Percentiles rank a stretch among this genome's conserved stretches.
Evolutionary conservation across 371 early-diverging fungal species (phyloP).

Genomic region (Haplosporangium sp.): DNA sequence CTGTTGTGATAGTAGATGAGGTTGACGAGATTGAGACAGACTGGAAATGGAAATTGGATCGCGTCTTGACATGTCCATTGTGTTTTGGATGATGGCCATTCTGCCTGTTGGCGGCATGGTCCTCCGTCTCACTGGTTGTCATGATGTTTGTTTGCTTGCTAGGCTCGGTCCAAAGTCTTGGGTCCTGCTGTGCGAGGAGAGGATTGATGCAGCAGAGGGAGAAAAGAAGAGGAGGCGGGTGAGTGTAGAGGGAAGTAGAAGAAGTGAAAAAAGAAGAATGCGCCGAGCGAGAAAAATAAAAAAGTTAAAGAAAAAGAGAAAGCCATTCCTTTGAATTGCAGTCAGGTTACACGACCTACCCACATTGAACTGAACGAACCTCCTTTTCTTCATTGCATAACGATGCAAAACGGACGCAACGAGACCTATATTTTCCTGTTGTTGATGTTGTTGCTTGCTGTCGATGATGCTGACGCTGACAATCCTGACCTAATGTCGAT

Average conservation of each 20-base stretch:
- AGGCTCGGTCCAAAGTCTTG: neutral
- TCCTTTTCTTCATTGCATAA: no score
- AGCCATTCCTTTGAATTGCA: no score
- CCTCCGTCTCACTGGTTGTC: slow-evolving; percentile 49
- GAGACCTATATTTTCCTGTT: no score
- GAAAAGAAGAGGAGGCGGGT: neutral
- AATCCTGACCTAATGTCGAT: no score
- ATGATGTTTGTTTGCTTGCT: slow-evolving; percentile 4
- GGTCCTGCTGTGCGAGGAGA: neutral
- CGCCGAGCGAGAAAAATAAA: neutral
- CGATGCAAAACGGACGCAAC: no score
- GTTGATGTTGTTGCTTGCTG: no score
- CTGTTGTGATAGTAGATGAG: neutral
- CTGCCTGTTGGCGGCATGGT: slow-evolving; percentile 9
- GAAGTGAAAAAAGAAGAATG: neutral
- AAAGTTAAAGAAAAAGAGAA: neutral
- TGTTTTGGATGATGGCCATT: slow-evolving; percentile 5
- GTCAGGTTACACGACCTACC: no score
- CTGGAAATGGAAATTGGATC: neutral
- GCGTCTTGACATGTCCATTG: slow-evolving; percentile 5
- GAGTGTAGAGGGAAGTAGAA: slow-evolving; percentile 1
- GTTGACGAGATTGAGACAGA: neutral
- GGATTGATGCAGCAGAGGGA: neutral
- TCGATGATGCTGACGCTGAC: no score
- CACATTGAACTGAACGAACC: no score